Evolutionary conservation across 257 asterid genomes (phyloP).

Genomic region (Solanum microdontum): DNA sequence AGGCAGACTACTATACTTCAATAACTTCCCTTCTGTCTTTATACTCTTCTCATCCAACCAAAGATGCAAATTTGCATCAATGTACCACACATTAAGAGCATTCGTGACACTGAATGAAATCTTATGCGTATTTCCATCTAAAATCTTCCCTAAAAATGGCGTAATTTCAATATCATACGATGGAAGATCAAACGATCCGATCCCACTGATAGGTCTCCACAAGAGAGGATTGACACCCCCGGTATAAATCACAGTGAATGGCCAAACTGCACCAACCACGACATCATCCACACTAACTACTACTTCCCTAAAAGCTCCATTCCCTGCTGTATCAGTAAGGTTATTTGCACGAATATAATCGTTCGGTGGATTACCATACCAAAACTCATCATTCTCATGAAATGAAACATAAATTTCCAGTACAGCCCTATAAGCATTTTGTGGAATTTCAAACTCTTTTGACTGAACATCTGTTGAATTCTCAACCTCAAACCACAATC

Average conservation of each 20-base stretch:
- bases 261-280: constrained; percentile 57
- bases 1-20: constrained; percentile 12
- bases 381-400: constrained; percentile 79
- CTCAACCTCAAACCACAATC: constrained; percentile 65
- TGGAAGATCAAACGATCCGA: constrained; percentile 77
- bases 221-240: constrained; percentile 76
- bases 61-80: constrained; percentile 81
- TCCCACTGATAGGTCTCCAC: constrained; percentile 75
- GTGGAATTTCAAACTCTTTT: constrained; percentile 39
- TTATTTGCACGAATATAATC: constrained; percentile 41
- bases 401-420: constrained; percentile 67
- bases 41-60: constrained; percentile 50
- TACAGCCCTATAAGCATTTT: constrained; percentile 51
- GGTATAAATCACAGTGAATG: constrained; percentile 64
- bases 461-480: constrained; percentile 31
- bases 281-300: constrained; percentile 36
- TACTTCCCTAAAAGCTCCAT: constrained; percentile 76
- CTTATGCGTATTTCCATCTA: constrained; percentile 51
- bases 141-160: constrained; percentile 37
- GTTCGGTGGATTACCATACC: constrained; percentile 55
- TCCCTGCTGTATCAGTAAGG: constrained; percentile 30
- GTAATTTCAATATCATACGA: constrained; percentile 67
- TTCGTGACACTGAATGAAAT: constrained; percentile 44
- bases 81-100: constrained; percentile 70
- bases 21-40: constrained; percentile 40